Conservation (phyloP, 495 filamentous ascomycete genomes). For the Tuber calosporum region DNA sequence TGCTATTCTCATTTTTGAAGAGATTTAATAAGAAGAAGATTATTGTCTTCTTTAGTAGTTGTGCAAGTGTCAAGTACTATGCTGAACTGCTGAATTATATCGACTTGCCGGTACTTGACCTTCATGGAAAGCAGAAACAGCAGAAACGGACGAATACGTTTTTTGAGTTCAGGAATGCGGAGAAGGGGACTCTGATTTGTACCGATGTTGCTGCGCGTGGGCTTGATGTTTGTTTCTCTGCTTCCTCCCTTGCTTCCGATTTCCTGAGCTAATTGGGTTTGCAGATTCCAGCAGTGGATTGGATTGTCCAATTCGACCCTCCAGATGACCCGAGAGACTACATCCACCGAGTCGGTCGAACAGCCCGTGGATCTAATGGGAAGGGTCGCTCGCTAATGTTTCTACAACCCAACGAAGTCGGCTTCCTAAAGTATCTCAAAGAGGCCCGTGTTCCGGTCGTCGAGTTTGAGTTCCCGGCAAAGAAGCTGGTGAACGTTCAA, state of each 20-base stretch:
- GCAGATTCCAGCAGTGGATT: constrained; percentile 83
- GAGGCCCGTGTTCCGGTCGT: constrained; percentile 87
- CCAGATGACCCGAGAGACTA: constrained; percentile 88
- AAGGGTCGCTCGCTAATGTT: constrained; percentile 85
- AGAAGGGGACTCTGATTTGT: constrained; percentile 81
- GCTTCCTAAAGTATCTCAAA: constrained; percentile 86
- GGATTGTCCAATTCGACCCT: constrained; percentile 92
- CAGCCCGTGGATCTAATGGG: constrained; percentile 74
- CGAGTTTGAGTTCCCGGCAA: constrained; percentile 88
- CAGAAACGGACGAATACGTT: constrained; percentile 95
- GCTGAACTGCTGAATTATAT: constrained; percentile 93
- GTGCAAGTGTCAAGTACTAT: constrained; percentile 90
- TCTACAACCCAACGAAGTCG: constrained; percentile 83
- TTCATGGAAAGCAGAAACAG: constrained; percentile 94
- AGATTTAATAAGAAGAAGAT: constrained; percentile 87
- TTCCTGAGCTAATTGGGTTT: not conserved
- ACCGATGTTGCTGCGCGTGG: constrained; percentile 94
- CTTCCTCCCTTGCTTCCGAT: constrained; percentile 9
- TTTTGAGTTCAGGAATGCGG: constrained; percentile 96
- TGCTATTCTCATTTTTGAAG: constrained; percentile 95
- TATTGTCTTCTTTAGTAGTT: constrained; percentile 93
- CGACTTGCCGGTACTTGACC: constrained; percentile 80
- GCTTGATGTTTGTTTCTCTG: constrained; percentile 58
- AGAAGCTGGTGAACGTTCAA: constrained; percentile 91
- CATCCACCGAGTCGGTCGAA: constrained; percentile 94